A percentile compares a stretch with the other conserved stretches of the same genome.
phyloP scores from a whole-genome alignment of 2,329 filamentous ascomycete species.

The Fusarium bactridioides region DNA sequence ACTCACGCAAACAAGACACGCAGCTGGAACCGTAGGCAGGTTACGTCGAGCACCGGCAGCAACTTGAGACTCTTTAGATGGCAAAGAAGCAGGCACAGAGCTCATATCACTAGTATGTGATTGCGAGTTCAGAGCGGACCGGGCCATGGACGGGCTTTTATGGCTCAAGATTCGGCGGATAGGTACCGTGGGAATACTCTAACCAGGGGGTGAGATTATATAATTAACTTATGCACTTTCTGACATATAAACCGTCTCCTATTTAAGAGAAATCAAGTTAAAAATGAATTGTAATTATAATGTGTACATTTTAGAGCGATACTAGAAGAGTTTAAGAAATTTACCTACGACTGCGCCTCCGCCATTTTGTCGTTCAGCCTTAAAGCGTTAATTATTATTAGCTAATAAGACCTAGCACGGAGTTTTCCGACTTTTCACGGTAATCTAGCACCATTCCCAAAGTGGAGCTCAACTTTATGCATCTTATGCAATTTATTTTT shows the following conservation, averaged over 20 bases:
- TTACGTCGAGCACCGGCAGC: neutral
- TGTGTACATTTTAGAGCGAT: too few species aligned
- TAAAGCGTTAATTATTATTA: neutral
- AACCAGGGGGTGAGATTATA: neutral
- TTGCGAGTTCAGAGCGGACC: neutral
- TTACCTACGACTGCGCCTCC: neutral
- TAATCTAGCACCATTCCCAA: neutral
- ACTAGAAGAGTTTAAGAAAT: neutral
- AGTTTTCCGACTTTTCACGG: neutral
- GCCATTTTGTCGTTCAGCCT: neutral
- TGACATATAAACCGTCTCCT: rapidly evolving
- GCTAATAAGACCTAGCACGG: neutral
- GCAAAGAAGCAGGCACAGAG: neutral
- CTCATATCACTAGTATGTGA: neutral
- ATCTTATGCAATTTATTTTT: neutral
- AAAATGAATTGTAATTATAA: rapidly evolving
- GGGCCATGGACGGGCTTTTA: neutral
- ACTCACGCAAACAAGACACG: slow-evolving; percentile 6
- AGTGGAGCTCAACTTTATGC: neutral
- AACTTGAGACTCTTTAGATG: neutral
- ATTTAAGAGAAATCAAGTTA: rapidly evolving
- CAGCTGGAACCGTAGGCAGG: neutral
- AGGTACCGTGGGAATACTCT: neutral
- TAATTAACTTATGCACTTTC: too few species aligned
- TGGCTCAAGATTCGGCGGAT: neutral